Percentiles rank a stretch among this genome's conserved stretches.
Evolutionary conservation across 441 rosid genomes (phyloP).

Genomic region (Pelargonium myrrhifolium): DNA sequence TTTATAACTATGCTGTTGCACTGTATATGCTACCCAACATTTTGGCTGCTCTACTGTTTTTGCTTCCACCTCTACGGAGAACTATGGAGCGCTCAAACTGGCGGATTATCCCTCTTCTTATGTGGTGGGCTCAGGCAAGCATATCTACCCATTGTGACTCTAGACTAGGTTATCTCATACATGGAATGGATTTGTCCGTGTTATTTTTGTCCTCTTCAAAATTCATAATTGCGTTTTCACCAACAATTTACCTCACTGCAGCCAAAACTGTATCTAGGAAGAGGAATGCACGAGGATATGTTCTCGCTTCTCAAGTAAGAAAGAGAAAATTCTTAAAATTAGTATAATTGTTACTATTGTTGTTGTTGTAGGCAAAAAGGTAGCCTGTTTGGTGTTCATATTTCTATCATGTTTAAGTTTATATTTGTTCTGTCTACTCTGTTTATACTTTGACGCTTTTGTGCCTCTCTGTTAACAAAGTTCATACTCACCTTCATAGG

Average conservation of each 20-base stretch:
- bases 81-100: conserved; percentile 82
- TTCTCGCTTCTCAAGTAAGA: conserved; percentile 87
- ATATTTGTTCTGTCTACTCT: neutral
- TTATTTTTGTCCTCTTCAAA: neutral
- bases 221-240: conserved; percentile 6
- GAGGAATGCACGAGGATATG: conserved; percentile 95
- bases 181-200: neutral
- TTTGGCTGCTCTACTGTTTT: conserved; percentile 65
- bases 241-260: conserved; percentile 20
- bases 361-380: neutral
- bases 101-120: conserved; percentile 57
- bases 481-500: conserved; percentile 38
- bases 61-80: conserved; percentile 74
- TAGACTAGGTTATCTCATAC: neutral
- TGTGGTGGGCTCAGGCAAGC: conserved; percentile 99
- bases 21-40: conserved; percentile 77
- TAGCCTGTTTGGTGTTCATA: neutral
- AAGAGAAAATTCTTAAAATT: conserved; percentile 1
- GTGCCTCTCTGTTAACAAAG: conserved; percentile 15
- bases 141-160: conserved; percentile 12
- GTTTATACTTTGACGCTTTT: neutral
- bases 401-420: neutral
- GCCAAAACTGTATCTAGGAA: conserved; percentile 91
- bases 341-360: neutral
- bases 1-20: conserved; percentile 72